phyloP scores from a whole-genome alignment of 2,329 filamentous ascomycete genomes.

The Ceratocystis smalleyi region DNA sequence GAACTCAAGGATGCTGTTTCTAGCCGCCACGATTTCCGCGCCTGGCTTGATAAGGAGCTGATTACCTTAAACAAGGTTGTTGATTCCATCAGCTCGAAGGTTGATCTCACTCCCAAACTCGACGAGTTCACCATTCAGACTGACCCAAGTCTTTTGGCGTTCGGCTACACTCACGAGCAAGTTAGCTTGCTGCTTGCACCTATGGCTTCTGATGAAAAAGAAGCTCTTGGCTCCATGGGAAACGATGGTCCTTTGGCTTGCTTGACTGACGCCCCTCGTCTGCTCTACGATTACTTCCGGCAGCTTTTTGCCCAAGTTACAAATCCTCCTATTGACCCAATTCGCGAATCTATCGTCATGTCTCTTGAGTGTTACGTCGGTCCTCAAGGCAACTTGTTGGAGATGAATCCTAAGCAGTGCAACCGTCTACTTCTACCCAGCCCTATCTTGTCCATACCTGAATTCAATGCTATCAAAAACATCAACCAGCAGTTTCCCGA shows the following conservation, averaged over 20 bases:
- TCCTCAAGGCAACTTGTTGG: conserved; percentile 83
- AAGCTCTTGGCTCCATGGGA: conserved; percentile 93
- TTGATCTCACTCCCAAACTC: conserved; percentile 52
- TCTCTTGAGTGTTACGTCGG: conserved; percentile 92
- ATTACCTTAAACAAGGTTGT: conserved; percentile 65
- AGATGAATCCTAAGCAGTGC: conserved; percentile 85
- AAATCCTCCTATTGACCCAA: conserved; percentile 93
- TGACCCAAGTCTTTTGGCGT: conserved; percentile 69
- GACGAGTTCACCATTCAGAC: conserved; percentile 61
- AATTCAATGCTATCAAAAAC: conserved; percentile 77
- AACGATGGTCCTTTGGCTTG: conserved; percentile 90
- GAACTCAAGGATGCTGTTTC: conserved; percentile 83
- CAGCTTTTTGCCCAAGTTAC: conserved; percentile 96
- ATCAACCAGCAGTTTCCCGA: conserved; percentile 55
- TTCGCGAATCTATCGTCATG: conserved; percentile 96
- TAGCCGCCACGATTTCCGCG: conserved; percentile 71
- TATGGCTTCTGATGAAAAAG: conserved; percentile 95
- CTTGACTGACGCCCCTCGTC: conserved; percentile 71
- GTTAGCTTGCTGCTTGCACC: conserved; percentile 80
- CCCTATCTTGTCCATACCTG: conserved; percentile 73
- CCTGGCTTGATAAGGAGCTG: conserved; percentile 76
- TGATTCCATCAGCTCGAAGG: conserved; percentile 41
- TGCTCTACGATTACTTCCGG: conserved; percentile 92
- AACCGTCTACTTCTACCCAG: conserved; percentile 73
- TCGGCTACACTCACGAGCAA: conserved; percentile 91